Conservation (phyloP, 2,329 filamentous ascomycete species). For the Chrysoporthe austroafricana region DNA sequence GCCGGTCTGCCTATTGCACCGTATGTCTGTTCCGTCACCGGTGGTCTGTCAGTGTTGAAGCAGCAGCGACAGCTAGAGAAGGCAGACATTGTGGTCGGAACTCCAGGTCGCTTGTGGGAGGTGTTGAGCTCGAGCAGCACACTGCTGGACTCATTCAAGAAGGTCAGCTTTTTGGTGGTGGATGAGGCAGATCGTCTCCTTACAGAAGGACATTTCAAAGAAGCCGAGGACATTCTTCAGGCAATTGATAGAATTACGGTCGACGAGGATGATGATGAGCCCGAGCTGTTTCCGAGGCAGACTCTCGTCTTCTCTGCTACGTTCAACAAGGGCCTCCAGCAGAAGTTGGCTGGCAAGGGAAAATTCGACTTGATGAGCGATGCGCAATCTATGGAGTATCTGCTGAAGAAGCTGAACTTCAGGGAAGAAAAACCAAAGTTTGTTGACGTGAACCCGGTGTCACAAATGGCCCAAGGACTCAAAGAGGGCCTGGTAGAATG, state of each 20-base stretch:
- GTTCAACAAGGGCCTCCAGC: conserved; percentile 88
- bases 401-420: conserved; percentile 89
- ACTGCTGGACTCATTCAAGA: conserved; percentile 70
- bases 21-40: conserved; percentile 86
- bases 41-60: conserved; percentile 92
- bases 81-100: conserved; percentile 92
- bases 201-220: conserved; percentile 93
- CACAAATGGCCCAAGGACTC: conserved; percentile 84
- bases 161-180: conserved; percentile 81
- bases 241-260: conserved; percentile 76
- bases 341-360: conserved; percentile 82
- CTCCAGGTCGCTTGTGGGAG: conserved; percentile 93
- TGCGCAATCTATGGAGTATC: conserved; percentile 87
- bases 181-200: conserved; percentile 94
- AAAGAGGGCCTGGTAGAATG: conserved; percentile 93
- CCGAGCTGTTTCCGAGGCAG: conserved; percentile 63
- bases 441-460: conserved; percentile 86
- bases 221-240: conserved; percentile 84
- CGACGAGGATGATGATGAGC: conserved; percentile 53
- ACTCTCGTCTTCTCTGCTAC: conserved; percentile 97
- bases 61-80: conserved; percentile 82
- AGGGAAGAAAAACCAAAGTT: conserved; percentile 82
- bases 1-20: conserved; percentile 62
- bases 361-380: conserved; percentile 70
- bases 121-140: conserved; percentile 77